Conservation (phyloP, 306 rosid species). For the Lathyrus oleraceus region DNA sequence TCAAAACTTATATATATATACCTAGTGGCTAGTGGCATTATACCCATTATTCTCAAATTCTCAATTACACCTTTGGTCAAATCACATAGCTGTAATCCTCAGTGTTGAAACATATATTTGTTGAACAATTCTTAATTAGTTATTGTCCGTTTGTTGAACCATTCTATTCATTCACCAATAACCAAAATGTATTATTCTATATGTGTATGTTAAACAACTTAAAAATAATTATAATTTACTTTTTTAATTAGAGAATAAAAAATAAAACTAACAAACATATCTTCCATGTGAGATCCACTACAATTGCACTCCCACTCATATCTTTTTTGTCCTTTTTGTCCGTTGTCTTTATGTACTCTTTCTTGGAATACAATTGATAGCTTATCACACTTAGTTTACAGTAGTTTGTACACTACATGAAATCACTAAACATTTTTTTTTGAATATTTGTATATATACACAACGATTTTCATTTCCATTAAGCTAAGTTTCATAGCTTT, state of each 20-base stretch:
- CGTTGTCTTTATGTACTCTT: neutral
- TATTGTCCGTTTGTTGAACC: conserved; percentile 41
- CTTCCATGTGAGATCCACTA: conserved; percentile 21
- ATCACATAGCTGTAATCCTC: conserved; percentile 42
- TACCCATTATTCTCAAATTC: neutral
- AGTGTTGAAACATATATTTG: conserved; percentile 23
- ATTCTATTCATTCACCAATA: conserved; percentile 19
- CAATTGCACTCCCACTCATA: neutral
- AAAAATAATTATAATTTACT: conserved; percentile 29
- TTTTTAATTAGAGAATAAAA: conserved; percentile 19
- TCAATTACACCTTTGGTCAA: conserved; percentile 41
- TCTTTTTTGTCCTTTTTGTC: neutral
- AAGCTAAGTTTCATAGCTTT: conserved; percentile 34
- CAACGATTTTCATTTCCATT: conserved; percentile 1
- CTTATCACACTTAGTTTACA: conserved; percentile 22
- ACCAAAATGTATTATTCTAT: neutral
- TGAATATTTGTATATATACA: conserved; percentile 47
- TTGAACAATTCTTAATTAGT: conserved; percentile 38
- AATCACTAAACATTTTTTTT: conserved; percentile 1
- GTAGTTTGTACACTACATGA: conserved; percentile 1
- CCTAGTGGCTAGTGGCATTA: neutral
- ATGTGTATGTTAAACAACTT: neutral
- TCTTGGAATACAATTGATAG: neutral
- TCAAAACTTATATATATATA: neutral
- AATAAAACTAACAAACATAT: conserved; percentile 4